Base-by-base conservation (phyloP, 768 basidiomycete species). In the Tylopilus rubrobrunneus region DNA sequence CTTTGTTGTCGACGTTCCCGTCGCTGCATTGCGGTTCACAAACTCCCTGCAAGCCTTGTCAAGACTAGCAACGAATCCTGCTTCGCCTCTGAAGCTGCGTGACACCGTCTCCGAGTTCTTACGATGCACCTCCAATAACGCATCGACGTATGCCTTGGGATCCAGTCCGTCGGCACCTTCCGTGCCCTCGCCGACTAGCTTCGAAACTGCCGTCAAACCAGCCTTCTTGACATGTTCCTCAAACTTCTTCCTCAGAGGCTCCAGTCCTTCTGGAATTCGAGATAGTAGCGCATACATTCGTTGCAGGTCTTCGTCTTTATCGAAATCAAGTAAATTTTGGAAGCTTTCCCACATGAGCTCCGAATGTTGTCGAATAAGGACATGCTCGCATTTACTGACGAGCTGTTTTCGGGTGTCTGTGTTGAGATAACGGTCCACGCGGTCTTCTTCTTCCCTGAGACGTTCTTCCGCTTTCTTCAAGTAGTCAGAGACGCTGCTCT, bases 21-120 rank as follows among this genome's bases (percentile, higher is more conserved):
- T 95, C 8, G 91, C 92, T 47, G 85, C 82, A 67, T 98, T 99
- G 42, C 85, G 79, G 70, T 99, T 99, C 68, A 96, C 92, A 67
- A 93, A 98, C 65, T 94, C 92, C 62, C 92, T 78, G 73, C 93
- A 98, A 0, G 96, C 96, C 79, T 93, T 85, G 71, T 98, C 96
- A 49, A 98, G 75, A 69, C 87, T 88, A 2, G 92, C 92, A 27
- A 94, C 88, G 68, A 99, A 99, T 9, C 92, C 92, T 25, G 90
- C 85, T 67, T 98, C 94, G 28, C 90, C 93, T 56, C 86, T 80
- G 78, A 98, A 98, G 66, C 91, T 90, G 59, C 88, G 82, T 19
- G 82, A 79, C 42, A 96, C 92, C 0, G 91, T 91, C 61, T 92
- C 91, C 28, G 84, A 84, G 71, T 93, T 95, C 79, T 94, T 97